Base-by-base conservation (phyloP, 73 alveolate genomes). In the Paramecium tetraurelia region DNA sequence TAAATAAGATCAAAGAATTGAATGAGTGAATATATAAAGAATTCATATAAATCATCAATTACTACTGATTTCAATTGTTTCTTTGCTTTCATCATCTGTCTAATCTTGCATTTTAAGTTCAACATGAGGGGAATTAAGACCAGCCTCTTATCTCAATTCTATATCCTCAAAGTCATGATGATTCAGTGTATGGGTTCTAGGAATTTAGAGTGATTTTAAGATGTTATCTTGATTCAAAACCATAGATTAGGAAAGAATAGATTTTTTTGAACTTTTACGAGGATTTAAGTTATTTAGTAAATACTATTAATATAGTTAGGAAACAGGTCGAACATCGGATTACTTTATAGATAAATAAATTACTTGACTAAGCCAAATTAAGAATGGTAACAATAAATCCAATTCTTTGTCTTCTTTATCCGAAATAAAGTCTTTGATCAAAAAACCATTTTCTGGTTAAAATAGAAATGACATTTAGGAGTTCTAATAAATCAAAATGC, bases 371-470 rank as follows among this genome's bases (percentile, higher is more conserved):
- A 89, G 94, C 80, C 86, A 89, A 31, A 89, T 59, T 40, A 93
- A 85, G 29, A 93, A 72, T 18, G 95, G 93, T 24, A 80, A 12
- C 16, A 93, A 18, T 80, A 53, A 35, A 35, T 35, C 77, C 24
- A 93, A 92, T 58, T 89, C 93, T 36, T 57, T 92, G 84, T 93
- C 96, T 8, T 33, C 35, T 58, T 93, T 68, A 63, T 92, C 95
- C 27, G 84, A 63, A 84, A 92, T 72, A 53, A 93, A 93, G 12
- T 93, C 88, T 11, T 50, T 92, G 41, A 97, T 96, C 10, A 98
- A 96, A 58, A 96, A 71, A 33, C 98, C 99, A 93, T 97, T 97
- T 48, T 97, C 98, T 24, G 97, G 96, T 75, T 96, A 86, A 58
- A 97, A 86, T 76, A 95, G 68, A 86, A 95, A 96, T 8, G 98